Evolutionary conservation across 176 grass and related monocot species (phyloP), one percentile per base, ranked within the genome.

Genomic region (Zoysia japonica): DNA sequence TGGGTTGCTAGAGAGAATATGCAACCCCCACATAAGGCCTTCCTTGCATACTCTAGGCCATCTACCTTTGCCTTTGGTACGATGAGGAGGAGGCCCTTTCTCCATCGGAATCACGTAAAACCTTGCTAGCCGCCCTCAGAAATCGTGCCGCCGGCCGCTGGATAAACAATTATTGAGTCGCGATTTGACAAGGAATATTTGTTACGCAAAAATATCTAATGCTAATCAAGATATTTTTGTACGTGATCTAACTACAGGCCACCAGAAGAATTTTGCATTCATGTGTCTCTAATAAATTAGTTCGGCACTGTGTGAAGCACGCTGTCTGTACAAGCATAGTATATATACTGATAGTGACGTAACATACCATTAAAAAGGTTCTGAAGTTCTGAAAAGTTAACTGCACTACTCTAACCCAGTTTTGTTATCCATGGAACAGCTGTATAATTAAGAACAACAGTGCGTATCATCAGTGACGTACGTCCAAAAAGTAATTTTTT

Each of bases 1-100:
- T 35, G 9, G 55, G 17, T 59, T 17, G 72, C 76, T 67, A 78
- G 48, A 50, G 87, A 83, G 88, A 90, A 86, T 86, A 80, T 80
- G 56, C 88, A 86, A 90, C 44, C 84, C 88, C 88, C 88, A 83
- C 65, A 90, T 90, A 84, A 73, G 17, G 82, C 87, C 87, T 89
- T 81, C 87, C 87, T 85, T 85, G 78, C 72, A 89, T 83, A 76
- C 35, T 80, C 37, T 39, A 78, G 36, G 42, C n/a, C 68, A 81
- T 74, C 60, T 49, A 28, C 19, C 71, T 66, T 83, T n/a, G 49
- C 48, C 80, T 83, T n/a, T n/a, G n/a, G n/a, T n/a, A n/a, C n/a
- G n/a, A n/a, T n/a, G n/a, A n/a, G n/a, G n/a, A n/a, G n/a, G n/a
- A n/a, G n/a, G n/a, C n/a, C n/a, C n/a, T n/a, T 8, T 75, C 81